phyloP scores from a whole-genome alignment of 1,284 basidiomycete genomes.

The Leucoagaricus sp. region DNA sequence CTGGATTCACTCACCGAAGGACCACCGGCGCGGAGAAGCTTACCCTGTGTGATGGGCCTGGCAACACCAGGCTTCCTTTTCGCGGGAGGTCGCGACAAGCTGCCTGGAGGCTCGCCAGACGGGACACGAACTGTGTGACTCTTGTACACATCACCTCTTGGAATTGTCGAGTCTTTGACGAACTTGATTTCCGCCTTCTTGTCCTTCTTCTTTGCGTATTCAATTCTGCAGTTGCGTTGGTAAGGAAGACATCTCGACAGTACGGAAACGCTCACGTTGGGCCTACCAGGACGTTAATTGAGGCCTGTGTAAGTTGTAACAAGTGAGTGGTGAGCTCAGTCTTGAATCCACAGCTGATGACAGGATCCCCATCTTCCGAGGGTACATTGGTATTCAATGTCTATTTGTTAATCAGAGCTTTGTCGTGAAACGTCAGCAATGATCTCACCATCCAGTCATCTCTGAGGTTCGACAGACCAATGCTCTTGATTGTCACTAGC shows the following conservation, averaged over 20 bases:
- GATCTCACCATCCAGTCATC: constrained; percentile 91
- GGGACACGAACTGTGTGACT: constrained; percentile 89
- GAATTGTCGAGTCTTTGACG: constrained; percentile 85
- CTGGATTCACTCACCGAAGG: constrained; percentile 50
- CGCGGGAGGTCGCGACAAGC: constrained; percentile 82
- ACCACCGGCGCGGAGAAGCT: constrained; percentile 77
- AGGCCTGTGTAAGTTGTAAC: constrained; percentile 79
- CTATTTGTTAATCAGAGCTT: constrained; percentile 20
- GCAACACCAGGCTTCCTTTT: constrained; percentile 85
- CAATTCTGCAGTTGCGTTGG: constrained; percentile 51
- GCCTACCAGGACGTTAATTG: constrained; percentile 73
- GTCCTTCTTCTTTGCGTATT: constrained; percentile 97
- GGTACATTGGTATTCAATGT: constrained; percentile 61
- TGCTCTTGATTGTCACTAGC: constrained; percentile 82
- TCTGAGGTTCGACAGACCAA: constrained; percentile 85
- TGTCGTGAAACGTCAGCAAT: not conserved
- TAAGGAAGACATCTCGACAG: not conserved
- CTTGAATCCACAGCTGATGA: constrained; percentile 94
- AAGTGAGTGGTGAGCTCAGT: constrained; percentile 90
- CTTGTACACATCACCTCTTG: constrained; percentile 90
- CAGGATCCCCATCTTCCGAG: constrained; percentile 93
- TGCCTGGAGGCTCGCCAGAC: constrained; percentile 85
- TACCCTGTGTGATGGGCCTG: constrained; percentile 84
- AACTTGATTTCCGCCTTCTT: constrained; percentile 91
- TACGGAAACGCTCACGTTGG: constrained; percentile 60